Base-by-base conservation (phyloP, 306 rosid genomes). In the Heteromeles arbutifolia region DNA sequence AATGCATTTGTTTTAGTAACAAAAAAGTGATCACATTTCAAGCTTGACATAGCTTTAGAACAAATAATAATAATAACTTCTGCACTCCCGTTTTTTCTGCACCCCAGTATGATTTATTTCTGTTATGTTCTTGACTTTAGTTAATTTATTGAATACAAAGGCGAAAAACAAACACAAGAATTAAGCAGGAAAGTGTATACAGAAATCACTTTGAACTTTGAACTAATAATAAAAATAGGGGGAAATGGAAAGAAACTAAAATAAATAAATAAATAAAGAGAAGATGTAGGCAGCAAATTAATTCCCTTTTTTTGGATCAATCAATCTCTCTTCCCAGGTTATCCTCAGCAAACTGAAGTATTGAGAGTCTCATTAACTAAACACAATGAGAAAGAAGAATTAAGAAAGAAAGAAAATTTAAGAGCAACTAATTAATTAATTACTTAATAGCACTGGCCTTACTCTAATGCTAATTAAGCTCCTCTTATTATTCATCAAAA, bases 341-440 rank as follows among this genome's bases (percentile, higher is more conserved):
- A 84, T 67, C 84, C 83, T 87, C 84, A 82, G 77, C 78, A 82
- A 85, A 77, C 78, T 80, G 81, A 83, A 28, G 43, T 74, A 52
- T 69, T 77, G 77, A 63, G 75, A 73, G 75, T 84, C 88, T 93
- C 87, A 81, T 91, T 88, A 78, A 72, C 88, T 82, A 86, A 80
- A 78, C 82, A 79, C 79, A 74, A 61, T 29, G 76, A 77, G 64
- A 64, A 69, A 26, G 50, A 63, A 67, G 18, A 78, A 61, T 74
- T 17, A 66, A 74, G 18, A 24, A 41, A 62, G 48, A 74, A 65
- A 62, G 13, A 77, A 44, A 15, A 15, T 64, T 64, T 76, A 22
- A 67, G 61, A 25, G 57, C 58, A 79, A 78, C 64, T 67, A 85
- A 89, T 74, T 76, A 83, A 59, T 15, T 11, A 32, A 17, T 81